phyloP scores from a whole-genome alignment of 176 grass and related monocot genomes.

The Dactylis glomerata region DNA sequence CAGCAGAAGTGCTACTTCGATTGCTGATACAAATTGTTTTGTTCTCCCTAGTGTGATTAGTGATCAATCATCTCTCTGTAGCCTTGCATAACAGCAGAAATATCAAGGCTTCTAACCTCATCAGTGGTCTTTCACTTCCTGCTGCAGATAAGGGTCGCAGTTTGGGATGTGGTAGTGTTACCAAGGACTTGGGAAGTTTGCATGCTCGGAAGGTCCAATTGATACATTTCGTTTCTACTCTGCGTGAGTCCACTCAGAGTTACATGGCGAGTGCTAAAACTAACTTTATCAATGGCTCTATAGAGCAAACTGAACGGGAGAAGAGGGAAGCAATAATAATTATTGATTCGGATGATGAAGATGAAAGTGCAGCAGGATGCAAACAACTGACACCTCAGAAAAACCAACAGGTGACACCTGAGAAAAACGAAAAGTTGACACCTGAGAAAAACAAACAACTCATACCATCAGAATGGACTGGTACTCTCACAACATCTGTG shows the following conservation, averaged over 20 bases:
- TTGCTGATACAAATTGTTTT: not conserved
- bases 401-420: too few relatives aligned
- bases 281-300: constrained; percentile 3
- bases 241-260: constrained; percentile 16
- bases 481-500: constrained; percentile 21
- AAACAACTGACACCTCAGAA: constrained; percentile 1
- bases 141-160: constrained; percentile 1
- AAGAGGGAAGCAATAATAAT: constrained; percentile 47
- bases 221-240: constrained; percentile 53
- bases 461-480: constrained; percentile 14
- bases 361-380: constrained; percentile 29
- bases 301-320: constrained; percentile 40
- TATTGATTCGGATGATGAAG: constrained; percentile 90
- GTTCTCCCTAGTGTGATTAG: not conserved
- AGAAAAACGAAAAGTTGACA: constrained; percentile 10
- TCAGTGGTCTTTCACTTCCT: constrained; percentile 35
- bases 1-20: not conserved
- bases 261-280: constrained; percentile 4
- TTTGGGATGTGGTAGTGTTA: constrained; percentile 50
- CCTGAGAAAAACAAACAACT: constrained; percentile 20
- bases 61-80: constrained; percentile 16
- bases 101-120: constrained; percentile 23
- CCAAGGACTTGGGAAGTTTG: constrained; percentile 45
- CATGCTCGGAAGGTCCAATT: constrained; percentile 40
- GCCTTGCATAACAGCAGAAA: constrained; percentile 29